Base-by-base conservation (phyloP, 768 basidiomycete species). In the Boletellus ananas region DNA sequence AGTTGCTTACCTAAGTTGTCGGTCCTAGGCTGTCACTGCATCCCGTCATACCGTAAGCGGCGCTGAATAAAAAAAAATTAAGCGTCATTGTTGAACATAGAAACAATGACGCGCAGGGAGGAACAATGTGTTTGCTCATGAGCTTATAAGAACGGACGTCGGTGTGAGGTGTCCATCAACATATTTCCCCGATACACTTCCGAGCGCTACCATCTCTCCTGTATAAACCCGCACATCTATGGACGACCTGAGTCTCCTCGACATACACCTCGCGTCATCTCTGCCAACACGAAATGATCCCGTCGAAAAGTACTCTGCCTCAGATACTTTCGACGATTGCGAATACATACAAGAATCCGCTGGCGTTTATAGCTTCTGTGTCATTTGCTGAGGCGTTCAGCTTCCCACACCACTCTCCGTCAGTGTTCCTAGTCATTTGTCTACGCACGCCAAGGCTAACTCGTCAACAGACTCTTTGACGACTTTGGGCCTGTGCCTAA, bases 191-290 rank as follows among this genome's bases (percentile, higher is more conserved):
- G 4, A 17, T 2, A 23, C 13, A 36, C 14, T 27, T 36, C 44
- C 13, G 18, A 42, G n/a, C 40, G 14, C 45, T 42, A 49, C 42
- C 33, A 16, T 9, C 11, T 11, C 34, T 36, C 21, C 17, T 29
- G 16, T 20, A 10, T 9, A n/a, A n/a, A 17, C 11, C 33, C 25
- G 1, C 25, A n/a, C 21, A 37, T 21, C 27, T 38, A 58, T 58
- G 57, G 57, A 58, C 14, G 29, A 48, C 18, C 1, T 58, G 11
- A 29, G 7, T 29, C 16, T 39, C 25, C 18, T 33, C 4, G 16
- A 29, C 3, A 5, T 12, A 4, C 4, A 31, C 33, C 54, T 42
- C 35, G 14, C 27, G 4, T 49, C 44, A 23, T 29, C 29, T 37
- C 34, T 37, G 0, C 23, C 16, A 1, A 17, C 33, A 3, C 6